Evolutionary conservation across 1,284 basidiomycete genomes (phyloP), one percentile per base, ranked within the genome.

Genomic region (Heterobasidion annosum): DNA sequence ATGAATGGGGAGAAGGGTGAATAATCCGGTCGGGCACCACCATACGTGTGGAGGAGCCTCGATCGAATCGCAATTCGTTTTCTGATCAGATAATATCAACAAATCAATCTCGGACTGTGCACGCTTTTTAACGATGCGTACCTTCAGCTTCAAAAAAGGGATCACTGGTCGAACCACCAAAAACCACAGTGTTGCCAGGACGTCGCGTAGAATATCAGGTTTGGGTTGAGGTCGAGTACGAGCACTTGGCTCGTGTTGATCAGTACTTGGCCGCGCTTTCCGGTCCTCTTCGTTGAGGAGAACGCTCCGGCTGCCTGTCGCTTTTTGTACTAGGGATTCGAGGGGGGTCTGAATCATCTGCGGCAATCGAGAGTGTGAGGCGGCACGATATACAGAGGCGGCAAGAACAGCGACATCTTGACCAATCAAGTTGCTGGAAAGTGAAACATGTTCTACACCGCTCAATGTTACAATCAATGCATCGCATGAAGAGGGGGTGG

Each of bases 11-110:
- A 51, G 50, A 18, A 51, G 43, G 6, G 37, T 32, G 16, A 51
- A 37, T 19, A 25, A n/a, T 7, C 37, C 50, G 3, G 50, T 51
- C 8, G 50, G 50, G n/a, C 50, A 51, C 50, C 50, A 51, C 16
- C 50, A 37, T 15, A 51, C 15, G 13, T 19, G 35, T 25, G 50
- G 35, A 43, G 37, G 50, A 9, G 37, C 25, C 25, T 25, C 2
- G 25, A 25, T 25, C 2, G 25, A 25, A 3, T 25, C 25, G 25
- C 25, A 40, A 40, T 40, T 3, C 37, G 37, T 12, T 40, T 40
- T 40, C 37, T 40, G 37, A 40, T 40, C 12, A 40, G 37, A 10
- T 40, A 12, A n/a, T 12, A 40, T 12, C 1, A n/a, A 5, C 10
- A 40, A 40, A 40, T 2, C 3, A 40, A n/a, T 40, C 15, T 40